A percentile compares a stretch with the other conserved stretches of the same genome.
Conservation (phyloP, 371 early-diverging fungal species). For the Catenaria anguillulae region DNA sequence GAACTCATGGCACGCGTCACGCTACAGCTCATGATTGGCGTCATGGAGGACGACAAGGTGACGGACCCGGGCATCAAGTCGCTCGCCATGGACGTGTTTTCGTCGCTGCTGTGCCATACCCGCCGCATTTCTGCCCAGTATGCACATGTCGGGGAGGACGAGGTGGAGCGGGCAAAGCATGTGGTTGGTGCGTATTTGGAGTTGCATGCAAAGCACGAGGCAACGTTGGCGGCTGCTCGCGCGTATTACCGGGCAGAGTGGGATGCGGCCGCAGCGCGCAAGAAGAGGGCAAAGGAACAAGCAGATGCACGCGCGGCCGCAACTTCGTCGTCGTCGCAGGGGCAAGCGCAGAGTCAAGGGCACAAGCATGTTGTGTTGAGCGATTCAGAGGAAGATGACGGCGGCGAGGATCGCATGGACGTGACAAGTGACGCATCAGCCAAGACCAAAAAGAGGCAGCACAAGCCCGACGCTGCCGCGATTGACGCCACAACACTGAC, state of each 20-base stretch:
- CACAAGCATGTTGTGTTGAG: no score
- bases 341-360: no score
- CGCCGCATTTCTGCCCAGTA: neutral
- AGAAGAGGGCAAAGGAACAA: no score
- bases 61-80: neutral
- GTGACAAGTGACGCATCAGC: no score
- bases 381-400: neutral
- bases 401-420: neutral
- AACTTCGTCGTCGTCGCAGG: no score
- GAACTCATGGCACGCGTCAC: constrained; percentile 46
- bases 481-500: neutral
- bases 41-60: constrained; percentile 5
- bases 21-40: constrained; percentile 43
- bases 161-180: neutral
- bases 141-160: no score
- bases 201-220: neutral
- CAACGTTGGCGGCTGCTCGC: neutral
- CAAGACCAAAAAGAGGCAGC: no score
- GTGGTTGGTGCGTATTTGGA: neutral
- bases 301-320: neutral
- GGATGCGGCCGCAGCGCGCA: neutral
- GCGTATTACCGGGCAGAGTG: neutral
- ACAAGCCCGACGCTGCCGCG: neutral
- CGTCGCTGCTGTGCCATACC: neutral
- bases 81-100: constrained; percentile 4